Percentiles rank a stretch among this genome's conserved stretches.
phyloP scores from a whole-genome alignment of 2,329 filamentous ascomycete genomes.

The Fusarium virguliforme region DNA sequence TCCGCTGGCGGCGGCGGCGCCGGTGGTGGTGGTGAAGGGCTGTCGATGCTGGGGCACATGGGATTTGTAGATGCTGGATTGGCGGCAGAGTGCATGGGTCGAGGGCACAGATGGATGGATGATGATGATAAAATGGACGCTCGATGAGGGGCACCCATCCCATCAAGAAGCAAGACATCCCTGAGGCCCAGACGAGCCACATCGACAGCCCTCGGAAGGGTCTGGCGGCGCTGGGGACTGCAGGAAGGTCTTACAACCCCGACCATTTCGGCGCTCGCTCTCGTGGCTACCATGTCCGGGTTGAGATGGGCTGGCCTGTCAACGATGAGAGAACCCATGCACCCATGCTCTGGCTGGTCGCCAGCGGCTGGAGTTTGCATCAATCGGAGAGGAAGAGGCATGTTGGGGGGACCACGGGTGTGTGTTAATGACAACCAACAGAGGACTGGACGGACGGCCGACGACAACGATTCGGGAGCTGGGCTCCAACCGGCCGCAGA shows the following conservation, averaged over 20 bases:
- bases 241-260: constrained; percentile 38
- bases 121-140: constrained; percentile 12
- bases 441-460: constrained; percentile 5
- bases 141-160: constrained; percentile 25
- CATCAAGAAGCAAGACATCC: constrained; percentile 22
- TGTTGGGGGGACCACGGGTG: constrained; percentile 41
- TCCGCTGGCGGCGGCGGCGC: constrained; percentile 35
- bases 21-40: constrained; percentile 28
- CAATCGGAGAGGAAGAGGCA: constrained; percentile 30
- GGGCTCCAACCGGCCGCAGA: constrained; percentile 44
- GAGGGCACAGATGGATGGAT: constrained; percentile 31
- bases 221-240: constrained; percentile 25
- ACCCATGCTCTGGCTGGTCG: constrained; percentile 24
- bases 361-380: constrained; percentile 41
- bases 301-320: constrained; percentile 45
- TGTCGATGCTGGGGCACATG: constrained; percentile 19
- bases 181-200: constrained; percentile 20
- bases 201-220: constrained; percentile 21
- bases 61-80: constrained; percentile 35
- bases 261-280: constrained; percentile 39
- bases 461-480: constrained; percentile 36
- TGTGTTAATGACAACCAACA: constrained; percentile 34
- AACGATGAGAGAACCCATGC: constrained; percentile 44
- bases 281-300: constrained; percentile 51
- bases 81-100: constrained; percentile 40